phyloP scores from a whole-genome alignment of 345 rosid genomes.

The Hibiscus tridactylites region DNA sequence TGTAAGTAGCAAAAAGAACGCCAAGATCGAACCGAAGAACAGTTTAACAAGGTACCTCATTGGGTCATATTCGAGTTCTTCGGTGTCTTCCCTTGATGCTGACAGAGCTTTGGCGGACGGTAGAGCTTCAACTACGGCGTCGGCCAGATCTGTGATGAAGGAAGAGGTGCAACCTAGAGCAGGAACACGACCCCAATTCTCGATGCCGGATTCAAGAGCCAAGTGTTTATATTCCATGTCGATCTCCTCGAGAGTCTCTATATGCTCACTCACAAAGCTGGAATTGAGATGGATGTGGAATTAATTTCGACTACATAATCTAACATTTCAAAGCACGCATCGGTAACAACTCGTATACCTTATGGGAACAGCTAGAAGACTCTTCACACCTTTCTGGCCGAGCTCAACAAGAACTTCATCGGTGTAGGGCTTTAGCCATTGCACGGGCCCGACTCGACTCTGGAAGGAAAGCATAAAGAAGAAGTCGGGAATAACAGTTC shows the following conservation, averaged over 20 bases:
- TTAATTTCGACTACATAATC: neutral
- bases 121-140: constrained; percentile 79
- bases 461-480: constrained; percentile 13
- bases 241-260: constrained; percentile 87
- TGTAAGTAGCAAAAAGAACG: constrained; percentile 41
- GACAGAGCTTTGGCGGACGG: constrained; percentile 60
- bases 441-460: constrained; percentile 98
- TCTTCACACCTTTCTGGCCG: constrained; percentile 89
- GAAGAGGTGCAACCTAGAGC: constrained; percentile 72
- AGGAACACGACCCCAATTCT: constrained; percentile 92
- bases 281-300: constrained; percentile 1
- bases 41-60: constrained; percentile 41
- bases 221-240: constrained; percentile 86
- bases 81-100: constrained; percentile 23
- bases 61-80: constrained; percentile 25
- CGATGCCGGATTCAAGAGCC: constrained; percentile 80
- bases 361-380: constrained; percentile 84
- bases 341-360: constrained; percentile 36
- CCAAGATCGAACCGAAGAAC: constrained; percentile 44
- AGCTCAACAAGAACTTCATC: constrained; percentile 91
- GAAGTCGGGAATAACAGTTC: neutral
- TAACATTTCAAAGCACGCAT: neutral
- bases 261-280: constrained; percentile 93
- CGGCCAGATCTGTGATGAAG: constrained; percentile 83
- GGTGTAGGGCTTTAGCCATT: constrained; percentile 93